These are phyloP conservation scores for Phytophthora pisi DNA, from an alignment of 352 stramenopile species.

Conservation along the genomic window DNA sequence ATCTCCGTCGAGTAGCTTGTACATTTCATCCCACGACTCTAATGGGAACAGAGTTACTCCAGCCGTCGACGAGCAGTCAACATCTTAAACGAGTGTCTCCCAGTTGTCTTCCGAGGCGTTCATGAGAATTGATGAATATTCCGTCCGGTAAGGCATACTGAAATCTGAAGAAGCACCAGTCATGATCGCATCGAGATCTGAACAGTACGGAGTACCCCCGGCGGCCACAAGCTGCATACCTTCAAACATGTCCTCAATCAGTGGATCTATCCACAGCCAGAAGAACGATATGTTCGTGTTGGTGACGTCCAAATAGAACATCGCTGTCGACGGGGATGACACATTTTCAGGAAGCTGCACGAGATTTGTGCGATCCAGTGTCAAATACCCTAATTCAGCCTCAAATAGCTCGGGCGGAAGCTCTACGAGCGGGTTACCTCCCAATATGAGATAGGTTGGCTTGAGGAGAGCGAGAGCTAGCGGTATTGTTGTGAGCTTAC, in stretches of 20 bases:
- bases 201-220: background rate
- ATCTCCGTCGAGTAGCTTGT: too few relatives aligned
- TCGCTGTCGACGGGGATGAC: background rate
- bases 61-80: background rate
- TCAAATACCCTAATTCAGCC: background rate
- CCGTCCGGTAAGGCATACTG: background rate
- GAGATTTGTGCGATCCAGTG: background rate
- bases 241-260: background rate
- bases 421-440: too few relatives aligned
- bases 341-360: background rate
- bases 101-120: background rate
- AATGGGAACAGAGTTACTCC: background rate
- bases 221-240: background rate
- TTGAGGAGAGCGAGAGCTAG: background rate
- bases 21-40: background rate
- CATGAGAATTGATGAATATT: background rate
- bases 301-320: background rate
- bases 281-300: conserved; percentile 3
- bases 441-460: too few relatives aligned
- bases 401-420: background rate
- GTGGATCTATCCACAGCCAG: conserved; percentile 2
- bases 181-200: background rate
- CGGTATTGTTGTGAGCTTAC: conserved; percentile 6
- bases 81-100: background rate
- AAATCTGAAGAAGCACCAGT: background rate